These are phyloP conservation scores for Dittrichia graveolens DNA, from an alignment of 129 eudicot species.

Conservation along the genomic window DNA sequence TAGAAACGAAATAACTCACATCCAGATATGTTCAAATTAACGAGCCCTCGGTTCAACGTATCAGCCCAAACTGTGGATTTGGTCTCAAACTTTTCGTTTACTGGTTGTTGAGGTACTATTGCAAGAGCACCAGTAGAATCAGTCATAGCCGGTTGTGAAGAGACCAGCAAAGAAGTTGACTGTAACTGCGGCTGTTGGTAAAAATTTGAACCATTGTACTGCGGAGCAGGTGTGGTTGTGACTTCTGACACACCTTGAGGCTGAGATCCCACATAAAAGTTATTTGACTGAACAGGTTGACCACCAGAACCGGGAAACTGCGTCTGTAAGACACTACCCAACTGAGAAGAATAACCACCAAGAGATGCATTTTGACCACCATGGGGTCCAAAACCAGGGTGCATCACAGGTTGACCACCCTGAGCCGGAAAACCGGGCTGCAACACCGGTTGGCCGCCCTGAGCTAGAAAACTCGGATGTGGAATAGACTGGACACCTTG, in stretches of 20 bases:
- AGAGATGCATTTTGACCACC: constrained; percentile 30
- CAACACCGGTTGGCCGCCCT: neutral
- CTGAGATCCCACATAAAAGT: constrained; percentile 42
- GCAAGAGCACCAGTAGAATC: constrained; percentile 59
- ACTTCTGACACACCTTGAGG: constrained; percentile 29
- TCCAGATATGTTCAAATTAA: constrained; percentile 91
- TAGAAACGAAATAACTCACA: constrained; percentile 44
- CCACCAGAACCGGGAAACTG: constrained; percentile 34
- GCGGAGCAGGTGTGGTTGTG: constrained; percentile 30
- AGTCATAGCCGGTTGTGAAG: constrained; percentile 32
- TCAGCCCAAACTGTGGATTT: constrained; percentile 95
- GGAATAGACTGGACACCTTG: neutral
- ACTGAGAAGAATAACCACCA: constrained; percentile 35
- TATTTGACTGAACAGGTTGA: constrained; percentile 37
- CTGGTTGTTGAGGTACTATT: constrained; percentile 56
- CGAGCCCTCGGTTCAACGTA: constrained; percentile 94
- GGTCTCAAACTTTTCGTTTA: constrained; percentile 75
- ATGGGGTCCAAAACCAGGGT: neutral
- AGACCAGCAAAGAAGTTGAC: constrained; percentile 23
- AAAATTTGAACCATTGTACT: constrained; percentile 14
- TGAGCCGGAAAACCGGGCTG: constrained; percentile 1
- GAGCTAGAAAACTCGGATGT: neutral
- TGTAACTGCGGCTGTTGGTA: constrained; percentile 46
- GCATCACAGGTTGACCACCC: neutral
- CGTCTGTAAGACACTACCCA: constrained; percentile 30